Evolutionary conservation across 441 rosid genomes (phyloP).

Genomic region (Populus hybrid): DNA sequence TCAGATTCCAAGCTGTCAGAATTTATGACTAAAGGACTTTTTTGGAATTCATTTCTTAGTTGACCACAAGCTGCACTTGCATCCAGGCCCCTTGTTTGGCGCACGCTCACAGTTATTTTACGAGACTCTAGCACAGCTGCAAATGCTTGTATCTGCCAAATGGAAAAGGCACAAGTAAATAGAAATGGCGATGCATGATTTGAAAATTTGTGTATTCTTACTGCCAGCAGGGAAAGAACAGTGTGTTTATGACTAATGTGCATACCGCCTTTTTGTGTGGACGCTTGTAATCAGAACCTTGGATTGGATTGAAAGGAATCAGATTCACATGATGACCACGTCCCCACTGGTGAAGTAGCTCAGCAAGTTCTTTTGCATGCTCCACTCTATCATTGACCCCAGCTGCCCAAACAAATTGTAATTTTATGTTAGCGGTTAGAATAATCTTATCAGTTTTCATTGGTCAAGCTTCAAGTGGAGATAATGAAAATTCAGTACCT

Average conservation of each 20-base stretch:
- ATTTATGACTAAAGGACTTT: conserved; percentile 59
- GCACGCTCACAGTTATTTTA: conserved; percentile 62
- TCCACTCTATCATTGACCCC: conserved; percentile 84
- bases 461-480: no score
- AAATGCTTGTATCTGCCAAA: conserved; percentile 61
- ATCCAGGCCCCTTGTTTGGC: conserved; percentile 81
- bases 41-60: conserved; percentile 87
- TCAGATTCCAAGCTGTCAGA: conserved; percentile 28
- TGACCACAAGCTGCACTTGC: conserved; percentile 99
- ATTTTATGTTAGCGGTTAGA: background rate
- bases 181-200: background rate
- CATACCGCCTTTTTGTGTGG: conserved; percentile 79
- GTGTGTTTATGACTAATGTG: background rate
- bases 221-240: background rate
- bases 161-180: background rate
- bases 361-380: conserved; percentile 81
- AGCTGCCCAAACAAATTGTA: conserved; percentile 44
- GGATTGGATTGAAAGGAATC: conserved; percentile 93
- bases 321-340: conserved; percentile 79
- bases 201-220: background rate
- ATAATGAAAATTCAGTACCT: conserved; percentile 43
- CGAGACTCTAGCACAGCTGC: conserved; percentile 65
- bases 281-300: conserved; percentile 76
- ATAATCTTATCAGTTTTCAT: background rate
- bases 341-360: conserved; percentile 78